Conservation (phyloP, 352 stramenopile species). For the Lagenidium giganteum region DNA sequence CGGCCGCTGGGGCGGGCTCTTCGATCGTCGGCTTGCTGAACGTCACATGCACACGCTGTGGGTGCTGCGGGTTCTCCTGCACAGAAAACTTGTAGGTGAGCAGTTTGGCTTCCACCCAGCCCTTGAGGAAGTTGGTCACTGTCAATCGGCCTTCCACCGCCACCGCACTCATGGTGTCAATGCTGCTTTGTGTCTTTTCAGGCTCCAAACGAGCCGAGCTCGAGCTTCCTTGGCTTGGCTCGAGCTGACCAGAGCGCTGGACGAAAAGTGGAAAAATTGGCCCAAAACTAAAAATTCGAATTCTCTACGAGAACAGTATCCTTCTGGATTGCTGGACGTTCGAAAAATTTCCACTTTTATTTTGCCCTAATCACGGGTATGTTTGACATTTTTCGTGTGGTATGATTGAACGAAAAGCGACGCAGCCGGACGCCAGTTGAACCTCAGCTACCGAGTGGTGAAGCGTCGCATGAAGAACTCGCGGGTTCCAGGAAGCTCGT, state of each 20-base stretch:
- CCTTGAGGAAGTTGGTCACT: slow-evolving; percentile 36
- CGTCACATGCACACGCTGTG: slow-evolving; percentile 38
- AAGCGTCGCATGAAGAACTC: too few species aligned
- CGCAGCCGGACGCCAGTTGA: too few species aligned
- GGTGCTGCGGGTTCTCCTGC: slow-evolving; percentile 26
- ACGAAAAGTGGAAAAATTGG: too few species aligned
- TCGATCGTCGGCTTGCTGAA: slow-evolving; percentile 58
- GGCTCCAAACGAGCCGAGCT: slow-evolving; percentile 2
- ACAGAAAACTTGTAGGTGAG: slow-evolving; percentile 66
- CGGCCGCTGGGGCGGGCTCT: slow-evolving; percentile 29
- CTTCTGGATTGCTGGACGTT: too few species aligned
- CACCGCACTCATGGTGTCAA: slow-evolving; percentile 20
- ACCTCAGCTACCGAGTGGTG: too few species aligned
- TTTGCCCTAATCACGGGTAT: too few species aligned
- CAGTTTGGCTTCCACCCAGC: slow-evolving; percentile 22
- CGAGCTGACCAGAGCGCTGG: background rate
- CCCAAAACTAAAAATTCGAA: too few species aligned
- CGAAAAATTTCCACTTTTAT: too few species aligned
- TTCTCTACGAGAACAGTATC: too few species aligned
- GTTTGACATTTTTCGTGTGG: too few species aligned
- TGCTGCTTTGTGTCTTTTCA: slow-evolving; percentile 7
- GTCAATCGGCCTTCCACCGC: slow-evolving; percentile 33
- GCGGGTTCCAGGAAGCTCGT: too few species aligned
- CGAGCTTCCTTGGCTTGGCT: background rate
- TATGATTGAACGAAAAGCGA: too few species aligned